Base-by-base conservation (phyloP, 305 asterid genomes). In the Fraxinus baroniana region DNA sequence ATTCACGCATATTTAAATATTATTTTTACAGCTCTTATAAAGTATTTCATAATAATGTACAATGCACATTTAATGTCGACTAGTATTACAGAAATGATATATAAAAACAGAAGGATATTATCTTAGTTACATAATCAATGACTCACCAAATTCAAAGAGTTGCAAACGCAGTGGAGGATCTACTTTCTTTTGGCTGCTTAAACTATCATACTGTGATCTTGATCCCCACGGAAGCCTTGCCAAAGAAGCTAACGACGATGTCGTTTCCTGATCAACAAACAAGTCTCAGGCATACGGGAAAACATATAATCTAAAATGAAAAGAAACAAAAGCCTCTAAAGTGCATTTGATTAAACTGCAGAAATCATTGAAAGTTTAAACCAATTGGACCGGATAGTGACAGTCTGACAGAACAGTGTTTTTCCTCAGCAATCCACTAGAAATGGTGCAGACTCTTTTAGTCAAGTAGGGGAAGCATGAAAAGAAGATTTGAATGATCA, bases 201-300 rank as follows among this genome's bases (percentile, higher is more conserved):
- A 81, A 76, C 81, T 85, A 26, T 84, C 85, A 75, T 83, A 78
- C 10, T 88, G 83, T n/a, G 98, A 87, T 86, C 80, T 89, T 33
- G 97, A 92, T 9, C 97, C 97, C 95, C 98, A 93, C 10, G 95
- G 94, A 79, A 93, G 83, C 89, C 97, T 89, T 86, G 95, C 88
- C 77, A 91, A 46, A 66, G 93, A 87, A 81, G 98, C 90, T 77
- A 92, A 84, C 1, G 94, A 91, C 73, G 98, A 91, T 46, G 97
- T 88, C 30, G 89, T 82, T 87, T 92, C 97, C 98, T 94, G 87
- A 80, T 79, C 72, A 62, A 64, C 75, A 64, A 77, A 81, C 24
- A 77, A 20, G 78, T 60, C 24, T 4, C 22, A 70, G 55, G 28
- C 73, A 83, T 26, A 72, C 20, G 3, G 9, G 10, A 4, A 35